phyloP scores from a whole-genome alignment of 2,329 filamentous ascomycete genomes.

The Aspergillus pseudonomiae region DNA sequence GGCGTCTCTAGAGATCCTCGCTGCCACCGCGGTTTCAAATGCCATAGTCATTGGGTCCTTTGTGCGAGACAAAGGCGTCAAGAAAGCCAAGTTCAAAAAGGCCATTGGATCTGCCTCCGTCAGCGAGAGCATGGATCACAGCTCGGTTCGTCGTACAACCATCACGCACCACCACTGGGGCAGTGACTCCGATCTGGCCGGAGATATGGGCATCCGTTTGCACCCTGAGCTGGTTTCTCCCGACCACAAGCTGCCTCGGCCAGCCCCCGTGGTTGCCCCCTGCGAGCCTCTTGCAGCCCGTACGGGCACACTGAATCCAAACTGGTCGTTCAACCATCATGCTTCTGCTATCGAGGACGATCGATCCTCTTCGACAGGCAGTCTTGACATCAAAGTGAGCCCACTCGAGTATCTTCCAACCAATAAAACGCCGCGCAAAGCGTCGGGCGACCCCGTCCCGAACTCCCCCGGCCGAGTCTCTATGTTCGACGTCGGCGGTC shows the following conservation, averaged over 20 bases:
- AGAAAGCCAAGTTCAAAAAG: constrained; percentile 79
- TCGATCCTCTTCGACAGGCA: constrained; percentile 31
- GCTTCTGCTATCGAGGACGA: constrained; percentile 32
- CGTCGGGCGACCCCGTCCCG: constrained; percentile 41
- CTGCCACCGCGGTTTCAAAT: constrained; percentile 85
- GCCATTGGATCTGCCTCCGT: constrained; percentile 47
- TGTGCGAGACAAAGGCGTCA: constrained; percentile 83
- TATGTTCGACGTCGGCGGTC: constrained; percentile 82
- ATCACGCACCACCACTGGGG: constrained; percentile 74
- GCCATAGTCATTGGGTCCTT: constrained; percentile 90
- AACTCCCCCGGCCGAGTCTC: constrained; percentile 65
- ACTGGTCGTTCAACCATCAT: constrained; percentile 36
- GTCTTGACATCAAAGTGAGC: constrained; percentile 36
- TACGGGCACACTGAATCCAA: constrained; percentile 33
- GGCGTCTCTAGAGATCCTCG: constrained; percentile 87
- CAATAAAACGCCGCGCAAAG: constrained; percentile 32
- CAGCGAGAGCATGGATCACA: constrained; percentile 49
- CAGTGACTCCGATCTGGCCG: constrained; percentile 87
- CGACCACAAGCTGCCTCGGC: constrained; percentile 35
- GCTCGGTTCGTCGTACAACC: constrained; percentile 52
- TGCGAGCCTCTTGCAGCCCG: constrained; percentile 23
- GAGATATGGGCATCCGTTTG: constrained; percentile 73
- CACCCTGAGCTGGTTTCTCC: constrained; percentile 53
- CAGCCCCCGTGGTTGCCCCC: constrained; percentile 45
- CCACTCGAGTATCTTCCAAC: constrained; percentile 40